Conservation (phyloP, 495 filamentous ascomycete genomes). For the Staphylotrichum longicolle region DNA sequence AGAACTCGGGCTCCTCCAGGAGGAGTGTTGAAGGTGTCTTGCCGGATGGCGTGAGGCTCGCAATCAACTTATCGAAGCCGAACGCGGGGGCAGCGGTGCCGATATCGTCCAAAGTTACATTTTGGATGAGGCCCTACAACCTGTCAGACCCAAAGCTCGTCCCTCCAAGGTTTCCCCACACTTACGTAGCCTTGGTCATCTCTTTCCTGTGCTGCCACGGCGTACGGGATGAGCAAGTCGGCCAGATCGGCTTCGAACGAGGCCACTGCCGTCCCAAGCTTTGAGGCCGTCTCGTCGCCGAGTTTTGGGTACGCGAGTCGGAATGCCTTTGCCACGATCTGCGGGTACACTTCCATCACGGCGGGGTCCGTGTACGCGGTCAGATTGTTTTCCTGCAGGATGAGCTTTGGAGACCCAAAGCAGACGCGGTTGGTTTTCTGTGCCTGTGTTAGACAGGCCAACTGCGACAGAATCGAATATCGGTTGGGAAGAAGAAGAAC, state of each 20-base stretch:
- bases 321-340: conserved; percentile 1
- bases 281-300: neutral
- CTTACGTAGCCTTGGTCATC: neutral
- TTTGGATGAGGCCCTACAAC: conserved; percentile 29
- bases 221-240: neutral
- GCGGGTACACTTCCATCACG: conserved; percentile 47
- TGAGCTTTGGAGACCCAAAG: neutral
- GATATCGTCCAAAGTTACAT: conserved; percentile 47
- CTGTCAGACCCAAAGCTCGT: neutral
- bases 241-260: conserved; percentile 1
- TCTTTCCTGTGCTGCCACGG: neutral
- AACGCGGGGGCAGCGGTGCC: conserved; percentile 54
- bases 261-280: neutral
- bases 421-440: conserved; percentile 7
- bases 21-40: conserved; percentile 54
- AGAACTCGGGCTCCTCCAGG: conserved; percentile 30
- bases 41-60: conserved; percentile 51
- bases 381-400: neutral
- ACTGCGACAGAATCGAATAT: too few species aligned
- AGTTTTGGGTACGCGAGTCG: conserved; percentile 2
- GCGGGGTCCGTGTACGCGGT: conserved; percentile 48
- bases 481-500: neutral
- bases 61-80: conserved; percentile 52
- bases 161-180: neutral
- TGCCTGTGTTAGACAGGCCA: neutral